phyloP scores from a whole-genome alignment of 495 filamentous ascomycete genomes.

The Podospora comata region DNA sequence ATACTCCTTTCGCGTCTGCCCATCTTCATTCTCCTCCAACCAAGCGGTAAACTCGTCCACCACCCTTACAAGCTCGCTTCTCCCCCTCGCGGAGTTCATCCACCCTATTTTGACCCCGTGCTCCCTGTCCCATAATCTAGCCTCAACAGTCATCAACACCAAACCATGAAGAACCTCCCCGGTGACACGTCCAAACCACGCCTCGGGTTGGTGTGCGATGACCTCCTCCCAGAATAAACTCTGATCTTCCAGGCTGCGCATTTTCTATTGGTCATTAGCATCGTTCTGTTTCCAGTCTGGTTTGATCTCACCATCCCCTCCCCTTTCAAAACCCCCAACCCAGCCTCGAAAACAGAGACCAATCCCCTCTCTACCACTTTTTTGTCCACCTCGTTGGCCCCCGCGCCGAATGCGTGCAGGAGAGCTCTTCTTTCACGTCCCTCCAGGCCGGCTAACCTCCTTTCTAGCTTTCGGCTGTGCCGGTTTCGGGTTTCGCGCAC shows the following conservation, averaged over 20 bases:
- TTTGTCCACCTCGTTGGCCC: neutral
- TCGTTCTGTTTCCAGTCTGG: neutral
- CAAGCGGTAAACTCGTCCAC: neutral
- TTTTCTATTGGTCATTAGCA: neutral
- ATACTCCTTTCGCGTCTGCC: neutral
- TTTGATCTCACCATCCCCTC: neutral
- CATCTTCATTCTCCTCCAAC: neutral
- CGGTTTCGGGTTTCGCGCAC: neutral
- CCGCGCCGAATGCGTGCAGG: neutral
- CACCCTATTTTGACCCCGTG: neutral
- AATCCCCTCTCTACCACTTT: neutral
- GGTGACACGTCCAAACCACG: neutral
- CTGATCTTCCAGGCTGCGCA: neutral
- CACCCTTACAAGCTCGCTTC: neutral
- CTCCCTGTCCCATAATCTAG: neutral
- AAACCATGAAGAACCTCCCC: neutral
- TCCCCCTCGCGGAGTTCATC: neutral
- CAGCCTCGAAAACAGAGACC: neutral
- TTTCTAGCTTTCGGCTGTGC: neutral
- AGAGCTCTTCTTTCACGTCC: neutral
- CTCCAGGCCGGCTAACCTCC: neutral
- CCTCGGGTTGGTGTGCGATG: neutral
- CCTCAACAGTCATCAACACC: constrained; percentile 5
- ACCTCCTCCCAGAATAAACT: neutral
- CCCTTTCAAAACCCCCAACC: neutral